phyloP scores from a whole-genome alignment of 2,329 filamentous ascomycete genomes.

The Pseudogymnoascus sp. region DNA sequence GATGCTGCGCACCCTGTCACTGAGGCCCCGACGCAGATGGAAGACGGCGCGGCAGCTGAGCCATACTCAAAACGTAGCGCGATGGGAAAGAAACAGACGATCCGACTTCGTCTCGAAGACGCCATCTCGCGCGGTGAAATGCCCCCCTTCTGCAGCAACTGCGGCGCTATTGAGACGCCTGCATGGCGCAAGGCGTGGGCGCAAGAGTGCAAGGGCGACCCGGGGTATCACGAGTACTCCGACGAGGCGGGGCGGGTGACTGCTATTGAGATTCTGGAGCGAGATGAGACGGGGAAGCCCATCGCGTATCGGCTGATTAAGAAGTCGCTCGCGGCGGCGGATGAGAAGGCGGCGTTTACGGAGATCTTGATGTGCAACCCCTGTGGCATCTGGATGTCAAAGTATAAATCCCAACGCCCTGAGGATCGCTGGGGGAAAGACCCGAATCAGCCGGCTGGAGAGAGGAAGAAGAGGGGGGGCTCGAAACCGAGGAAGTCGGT shows the following conservation, averaged over 20 bases:
- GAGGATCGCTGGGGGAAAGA: conserved; percentile 64
- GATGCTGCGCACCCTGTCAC: conserved; percentile 37
- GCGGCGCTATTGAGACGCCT: conserved; percentile 88
- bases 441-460: conserved; percentile 28
- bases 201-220: conserved; percentile 63
- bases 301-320: conserved; percentile 68
- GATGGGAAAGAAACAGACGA: conserved; percentile 24
- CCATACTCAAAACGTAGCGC: conserved; percentile 15
- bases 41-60: background rate
- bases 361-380: conserved; percentile 83
- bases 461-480: conserved; percentile 38
- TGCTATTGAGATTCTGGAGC: conserved; percentile 60
- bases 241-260: conserved; percentile 66
- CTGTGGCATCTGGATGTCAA: conserved; percentile 90
- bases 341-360: conserved; percentile 60
- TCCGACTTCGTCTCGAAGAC: conserved; percentile 47
- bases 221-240: conserved; percentile 61
- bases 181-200: conserved; percentile 92
- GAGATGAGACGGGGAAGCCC: conserved; percentile 54
- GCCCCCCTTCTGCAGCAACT: conserved; percentile 85
- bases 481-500: conserved; percentile 25
- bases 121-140: conserved; percentile 72
- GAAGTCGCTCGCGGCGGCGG: conserved; percentile 55
- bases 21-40: conserved; percentile 26
- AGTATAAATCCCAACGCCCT: conserved; percentile 78